Conservation (phyloP, 2,329 filamentous ascomycete species). For the Microsporum audouinii region DNA sequence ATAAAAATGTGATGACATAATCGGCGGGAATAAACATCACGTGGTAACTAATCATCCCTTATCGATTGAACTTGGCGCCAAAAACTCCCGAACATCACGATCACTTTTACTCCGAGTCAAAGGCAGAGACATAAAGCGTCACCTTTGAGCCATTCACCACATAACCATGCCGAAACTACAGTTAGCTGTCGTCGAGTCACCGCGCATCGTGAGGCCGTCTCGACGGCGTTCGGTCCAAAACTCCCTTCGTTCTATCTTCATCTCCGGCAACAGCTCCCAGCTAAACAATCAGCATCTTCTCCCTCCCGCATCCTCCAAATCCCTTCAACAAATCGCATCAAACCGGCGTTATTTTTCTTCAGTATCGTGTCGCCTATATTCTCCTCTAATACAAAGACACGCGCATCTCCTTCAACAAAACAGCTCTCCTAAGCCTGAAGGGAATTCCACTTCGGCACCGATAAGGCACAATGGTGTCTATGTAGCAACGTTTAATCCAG, state of each 20-base stretch:
- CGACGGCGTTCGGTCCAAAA: background rate
- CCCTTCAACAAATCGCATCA: background rate
- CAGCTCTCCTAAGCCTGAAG: background rate
- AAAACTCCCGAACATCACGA: background rate
- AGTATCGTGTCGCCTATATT: background rate
- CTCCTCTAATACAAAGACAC: background rate
- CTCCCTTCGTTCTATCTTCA: background rate
- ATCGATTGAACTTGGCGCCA: background rate
- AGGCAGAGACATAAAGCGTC: background rate
- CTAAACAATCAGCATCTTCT: background rate
- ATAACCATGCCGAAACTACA: constrained; percentile 32
- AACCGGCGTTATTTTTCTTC: background rate
- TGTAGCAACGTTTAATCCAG: constrained; percentile 33
- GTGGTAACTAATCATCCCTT: background rate
- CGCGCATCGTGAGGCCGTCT: constrained; percentile 28
- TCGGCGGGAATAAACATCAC: background rate
- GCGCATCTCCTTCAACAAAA: background rate
- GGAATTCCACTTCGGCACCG: constrained; percentile 15
- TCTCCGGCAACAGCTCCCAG: background rate
- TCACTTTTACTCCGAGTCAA: background rate
- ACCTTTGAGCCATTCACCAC: background rate
- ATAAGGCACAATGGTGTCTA: constrained; percentile 39
- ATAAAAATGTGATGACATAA: background rate
- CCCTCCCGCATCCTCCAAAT: background rate
- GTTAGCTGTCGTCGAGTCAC: constrained; percentile 30